These are phyloP conservation scores for Salix udensis DNA, from an alignment of 345 rosid species.

Conservation along the genomic window DNA sequence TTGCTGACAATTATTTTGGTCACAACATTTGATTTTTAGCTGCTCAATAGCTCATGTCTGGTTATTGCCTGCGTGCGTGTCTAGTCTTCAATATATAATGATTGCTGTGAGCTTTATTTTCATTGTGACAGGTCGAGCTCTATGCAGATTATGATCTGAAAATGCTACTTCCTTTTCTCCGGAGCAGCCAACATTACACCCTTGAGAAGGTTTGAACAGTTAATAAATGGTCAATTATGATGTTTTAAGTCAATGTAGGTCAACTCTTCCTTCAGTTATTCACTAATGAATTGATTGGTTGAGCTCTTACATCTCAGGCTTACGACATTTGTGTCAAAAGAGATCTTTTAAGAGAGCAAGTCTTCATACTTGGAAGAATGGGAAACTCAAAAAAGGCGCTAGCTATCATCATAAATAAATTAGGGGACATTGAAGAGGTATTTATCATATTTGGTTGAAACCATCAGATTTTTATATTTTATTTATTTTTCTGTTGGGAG, in stretches of 20 bases:
- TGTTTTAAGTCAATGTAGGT: neutral
- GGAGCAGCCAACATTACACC: constrained; percentile 94
- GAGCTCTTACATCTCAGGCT: constrained; percentile 53
- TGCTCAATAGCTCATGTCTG: neutral
- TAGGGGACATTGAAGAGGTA: constrained; percentile 98
- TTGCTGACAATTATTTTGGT: neutral
- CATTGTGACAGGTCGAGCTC: constrained; percentile 70
- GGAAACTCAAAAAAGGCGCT: constrained; percentile 91
- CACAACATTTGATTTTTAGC: neutral
- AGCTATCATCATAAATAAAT: constrained; percentile 77
- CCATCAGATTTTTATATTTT: constrained; percentile 4
- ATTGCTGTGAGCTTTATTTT: constrained; percentile 18
- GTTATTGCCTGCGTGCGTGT: neutral
- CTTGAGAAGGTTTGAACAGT: constrained; percentile 76
- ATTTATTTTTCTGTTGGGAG: constrained; percentile 10
- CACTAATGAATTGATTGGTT: constrained; percentile 18
- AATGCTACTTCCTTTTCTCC: constrained; percentile 94
- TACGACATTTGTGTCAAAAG: constrained; percentile 75
- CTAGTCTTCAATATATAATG: constrained; percentile 11
- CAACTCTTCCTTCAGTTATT: constrained; percentile 1
- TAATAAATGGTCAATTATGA: constrained; percentile 14
- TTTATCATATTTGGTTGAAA: constrained; percentile 10
- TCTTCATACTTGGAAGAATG: constrained; percentile 96
- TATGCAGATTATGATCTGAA: constrained; percentile 86
- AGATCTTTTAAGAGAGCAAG: constrained; percentile 88